Evolutionary conservation across 2,329 filamentous ascomycete genomes (phyloP).

Genomic region (Coniochaeta ligniaria): DNA sequence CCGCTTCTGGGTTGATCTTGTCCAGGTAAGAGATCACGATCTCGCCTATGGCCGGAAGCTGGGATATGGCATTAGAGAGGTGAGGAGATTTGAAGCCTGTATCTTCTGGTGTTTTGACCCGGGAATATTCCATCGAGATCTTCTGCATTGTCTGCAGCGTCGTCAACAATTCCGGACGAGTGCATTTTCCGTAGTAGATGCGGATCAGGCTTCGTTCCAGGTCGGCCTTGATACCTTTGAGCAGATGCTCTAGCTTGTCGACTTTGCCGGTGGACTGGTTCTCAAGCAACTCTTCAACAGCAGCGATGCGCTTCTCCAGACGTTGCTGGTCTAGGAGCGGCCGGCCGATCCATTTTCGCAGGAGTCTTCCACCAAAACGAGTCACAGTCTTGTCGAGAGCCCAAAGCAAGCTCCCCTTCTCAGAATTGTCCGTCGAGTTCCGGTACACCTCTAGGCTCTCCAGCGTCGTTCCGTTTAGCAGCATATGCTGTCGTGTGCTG

Average conservation of each 20-base stretch:
- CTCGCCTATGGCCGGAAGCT: slow-evolving; percentile 68
- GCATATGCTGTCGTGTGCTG: slow-evolving; percentile 89
- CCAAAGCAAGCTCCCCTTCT: slow-evolving; percentile 91
- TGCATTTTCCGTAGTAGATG: slow-evolving; percentile 96
- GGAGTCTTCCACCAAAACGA: slow-evolving; percentile 76
- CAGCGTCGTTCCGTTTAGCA: slow-evolving; percentile 89
- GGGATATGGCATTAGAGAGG: slow-evolving; percentile 63
- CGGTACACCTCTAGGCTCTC: slow-evolving; percentile 93
- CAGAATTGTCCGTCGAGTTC: slow-evolving; percentile 80
- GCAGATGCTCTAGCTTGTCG: slow-evolving; percentile 65
- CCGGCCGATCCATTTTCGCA: slow-evolving; percentile 92
- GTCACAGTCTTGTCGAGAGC: slow-evolving; percentile 88
- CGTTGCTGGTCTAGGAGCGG: slow-evolving; percentile 70
- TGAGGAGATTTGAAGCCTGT: slow-evolving; percentile 66
- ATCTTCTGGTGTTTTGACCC: slow-evolving; percentile 56
- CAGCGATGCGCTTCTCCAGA: slow-evolving; percentile 72
- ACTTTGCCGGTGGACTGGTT: slow-evolving; percentile 59
- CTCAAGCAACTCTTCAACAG: slow-evolving; percentile 78
- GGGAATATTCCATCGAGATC: slow-evolving; percentile 69
- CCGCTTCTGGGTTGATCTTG: slow-evolving; percentile 77
- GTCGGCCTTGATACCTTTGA: slow-evolving; percentile 68
- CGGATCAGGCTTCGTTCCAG: slow-evolving; percentile 89
- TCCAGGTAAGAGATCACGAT: slow-evolving; percentile 71
- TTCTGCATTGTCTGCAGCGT: slow-evolving; percentile 80
- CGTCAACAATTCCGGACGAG: slow-evolving; percentile 76